phyloP scores from a whole-genome alignment of 106 monocot genomes.

The Posidonia australis region DNA sequence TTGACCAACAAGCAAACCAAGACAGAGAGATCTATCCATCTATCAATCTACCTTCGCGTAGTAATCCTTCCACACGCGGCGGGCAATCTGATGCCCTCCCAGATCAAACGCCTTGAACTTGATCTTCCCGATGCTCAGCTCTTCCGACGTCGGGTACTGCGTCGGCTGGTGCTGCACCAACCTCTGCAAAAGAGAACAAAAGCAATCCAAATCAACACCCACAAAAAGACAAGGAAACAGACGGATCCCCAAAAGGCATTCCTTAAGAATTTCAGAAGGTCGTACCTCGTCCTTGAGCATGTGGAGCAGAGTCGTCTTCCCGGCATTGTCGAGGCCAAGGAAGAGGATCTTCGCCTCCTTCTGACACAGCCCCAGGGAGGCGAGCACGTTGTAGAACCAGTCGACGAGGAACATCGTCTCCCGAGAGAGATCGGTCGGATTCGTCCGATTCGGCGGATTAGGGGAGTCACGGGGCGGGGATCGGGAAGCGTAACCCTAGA shows the following conservation, averaged over 20 bases:
- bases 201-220: no score
- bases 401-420: constrained; percentile 2
- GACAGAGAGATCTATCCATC: no score
- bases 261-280: no score
- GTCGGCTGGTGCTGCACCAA: constrained; percentile 74
- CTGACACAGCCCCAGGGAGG: constrained; percentile 1
- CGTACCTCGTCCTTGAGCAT: constrained; percentile 7
- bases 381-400: constrained; percentile 9
- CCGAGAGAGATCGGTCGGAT: no score
- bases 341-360: constrained; percentile 11
- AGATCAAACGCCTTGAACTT: constrained; percentile 85
- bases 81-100: constrained; percentile 77
- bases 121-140: constrained; percentile 69
- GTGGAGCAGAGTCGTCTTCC: constrained; percentile 10
- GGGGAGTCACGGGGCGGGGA: no score
- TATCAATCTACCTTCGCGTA: constrained; percentile 86
- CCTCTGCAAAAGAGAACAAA: constrained; percentile 10
- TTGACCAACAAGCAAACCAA: no score
- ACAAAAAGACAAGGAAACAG: no score
- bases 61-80: constrained; percentile 84
- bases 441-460: no score
- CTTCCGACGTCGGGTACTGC: constrained; percentile 77
- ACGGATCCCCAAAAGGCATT: no score
- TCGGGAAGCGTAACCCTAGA: no score
- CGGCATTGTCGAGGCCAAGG: constrained; percentile 5